Evolutionary conservation across 176 grass and related monocot species (phyloP).

Genomic region (Pontederia paniculata): DNA sequence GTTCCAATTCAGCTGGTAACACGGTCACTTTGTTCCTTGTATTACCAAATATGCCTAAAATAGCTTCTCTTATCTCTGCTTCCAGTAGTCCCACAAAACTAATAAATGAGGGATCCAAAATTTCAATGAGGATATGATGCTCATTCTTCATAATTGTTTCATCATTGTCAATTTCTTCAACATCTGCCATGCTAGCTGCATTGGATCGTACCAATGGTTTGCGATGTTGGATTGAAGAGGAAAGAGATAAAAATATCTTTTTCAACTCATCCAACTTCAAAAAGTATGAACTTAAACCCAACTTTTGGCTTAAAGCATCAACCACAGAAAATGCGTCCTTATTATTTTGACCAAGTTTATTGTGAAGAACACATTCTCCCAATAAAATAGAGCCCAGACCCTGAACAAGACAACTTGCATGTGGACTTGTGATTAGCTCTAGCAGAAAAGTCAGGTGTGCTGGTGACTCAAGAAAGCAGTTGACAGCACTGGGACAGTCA

Average conservation of each 20-base stretch:
- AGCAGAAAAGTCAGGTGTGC: slow-evolving; percentile 71
- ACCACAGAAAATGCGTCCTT: slow-evolving; percentile 71
- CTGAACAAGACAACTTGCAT: slow-evolving; percentile 40
- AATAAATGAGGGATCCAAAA: slow-evolving; percentile 66
- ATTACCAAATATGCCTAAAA: slow-evolving; percentile 71
- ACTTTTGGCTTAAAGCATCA: slow-evolving; percentile 83
- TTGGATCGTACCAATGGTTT: slow-evolving; percentile 68
- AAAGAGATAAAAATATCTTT: slow-evolving; percentile 41
- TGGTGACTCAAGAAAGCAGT: slow-evolving; percentile 62
- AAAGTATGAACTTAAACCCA: slow-evolving; percentile 72
- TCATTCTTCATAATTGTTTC: slow-evolving; percentile 47
- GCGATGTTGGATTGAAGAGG: slow-evolving; percentile 28
- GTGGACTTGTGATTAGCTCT: slow-evolving; percentile 66
- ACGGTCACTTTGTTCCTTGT: slow-evolving; percentile 66
- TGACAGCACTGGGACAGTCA: slow-evolving; percentile 75
- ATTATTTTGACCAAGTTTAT: slow-evolving; percentile 54
- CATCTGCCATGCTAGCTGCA: slow-evolving; percentile 68
- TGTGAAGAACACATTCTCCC: slow-evolving; percentile 75
- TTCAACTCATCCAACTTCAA: slow-evolving; percentile 71
- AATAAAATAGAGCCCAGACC: slow-evolving; percentile 85
- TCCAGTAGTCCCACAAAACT: slow-evolving; percentile 61
- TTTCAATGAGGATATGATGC: slow-evolving; percentile 64
- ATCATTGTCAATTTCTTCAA: slow-evolving; percentile 61
- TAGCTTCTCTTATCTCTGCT: slow-evolving; percentile 67
- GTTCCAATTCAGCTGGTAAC: slow-evolving; percentile 80